These are phyloP conservation scores for Vicia faba DNA, from an alignment of 306 rosid genomes.

Conservation along the genomic window DNA sequence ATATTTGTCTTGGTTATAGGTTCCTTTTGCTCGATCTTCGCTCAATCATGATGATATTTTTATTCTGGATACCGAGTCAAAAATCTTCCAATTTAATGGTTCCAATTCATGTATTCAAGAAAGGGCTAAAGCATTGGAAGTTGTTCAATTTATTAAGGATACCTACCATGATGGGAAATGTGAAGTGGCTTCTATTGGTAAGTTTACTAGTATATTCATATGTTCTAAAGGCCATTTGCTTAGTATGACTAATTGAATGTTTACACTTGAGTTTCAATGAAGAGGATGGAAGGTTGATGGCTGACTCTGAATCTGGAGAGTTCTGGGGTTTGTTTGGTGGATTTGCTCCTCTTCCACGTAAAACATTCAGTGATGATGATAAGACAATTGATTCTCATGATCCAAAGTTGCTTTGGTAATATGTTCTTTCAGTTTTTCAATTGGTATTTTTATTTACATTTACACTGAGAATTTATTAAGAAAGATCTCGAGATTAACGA, in stretches of 20 bases:
- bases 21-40: slow-evolving; percentile 83
- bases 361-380: slow-evolving; percentile 64
- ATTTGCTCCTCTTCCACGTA: slow-evolving; percentile 97
- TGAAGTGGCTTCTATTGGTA: slow-evolving; percentile 91
- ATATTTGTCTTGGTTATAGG: slow-evolving; percentile 55
- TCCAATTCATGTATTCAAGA: slow-evolving; percentile 94
- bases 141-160: slow-evolving; percentile 90
- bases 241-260: slow-evolving; percentile 41
- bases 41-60: slow-evolving; percentile 94
- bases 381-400: slow-evolving; percentile 59
- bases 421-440: slow-evolving; percentile 31
- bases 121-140: slow-evolving; percentile 98
- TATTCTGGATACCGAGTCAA: slow-evolving; percentile 85
- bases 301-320: slow-evolving; percentile 95
- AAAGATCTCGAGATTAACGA: too few relatives aligned
- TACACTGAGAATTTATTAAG: too few relatives aligned
- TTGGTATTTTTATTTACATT: slow-evolving; percentile 25
- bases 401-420: slow-evolving; percentile 77
- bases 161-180: slow-evolving; percentile 94
- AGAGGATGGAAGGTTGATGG: slow-evolving; percentile 99
- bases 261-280: slow-evolving; percentile 39
- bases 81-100: slow-evolving; percentile 95
- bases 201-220: slow-evolving; percentile 46
- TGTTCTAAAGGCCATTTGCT: slow-evolving; percentile 29
- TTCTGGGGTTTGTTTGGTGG: slow-evolving; percentile 98